Evolutionary conservation across 179 eudicot species (phyloP), one percentile per base, ranked within the genome.

Genomic region (Silene coronaria): DNA sequence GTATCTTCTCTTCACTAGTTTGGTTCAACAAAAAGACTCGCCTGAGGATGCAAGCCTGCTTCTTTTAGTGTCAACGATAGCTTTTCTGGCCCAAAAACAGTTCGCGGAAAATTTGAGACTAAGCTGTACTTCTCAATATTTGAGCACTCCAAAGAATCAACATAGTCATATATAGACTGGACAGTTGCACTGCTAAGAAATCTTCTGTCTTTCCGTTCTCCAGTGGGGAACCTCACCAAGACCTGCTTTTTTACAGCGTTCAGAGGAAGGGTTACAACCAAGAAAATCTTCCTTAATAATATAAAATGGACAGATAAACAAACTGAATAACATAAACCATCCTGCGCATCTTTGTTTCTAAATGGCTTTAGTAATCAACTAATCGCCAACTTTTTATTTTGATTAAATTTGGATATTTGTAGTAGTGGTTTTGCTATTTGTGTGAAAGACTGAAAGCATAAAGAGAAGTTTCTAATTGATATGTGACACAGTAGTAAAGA

Each of bases 1-100:
- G 23, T 71, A 55, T 59, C 73, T 46, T 70, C 60, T 75, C 82
- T 55, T 86, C 82, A 88, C 71, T 86, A 86, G 79, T 82, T 72
- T 51, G 77, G 80, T 82, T 92, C 97, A 82, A 95, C 91, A 68
- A 95, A 95, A 55, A 95, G 96, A 81, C 99, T 89, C 71, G 91
- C 97, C 72, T 90, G 99, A 65, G 97, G 97, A 84, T 95, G 99
- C 67, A 92, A 84, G 67, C 97, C 96, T 6, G 95, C 93, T 80
- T 95, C 97, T 88, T 89, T 87, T 76, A 95, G 77, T 60, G 93
- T 84, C 80, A 88, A 61, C 14, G 85, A 69, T 46, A 81, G 87
- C 84, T 90, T 95, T 55, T 95, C 96, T 28, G 83, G 75, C 24
- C 96, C 93, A 75, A 89, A 95, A 8, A 95, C 88, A 21, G 89